These are phyloP conservation scores for Adenanthera pavonina DNA, from an alignment of 306 rosid species.

Conservation along the genomic window DNA sequence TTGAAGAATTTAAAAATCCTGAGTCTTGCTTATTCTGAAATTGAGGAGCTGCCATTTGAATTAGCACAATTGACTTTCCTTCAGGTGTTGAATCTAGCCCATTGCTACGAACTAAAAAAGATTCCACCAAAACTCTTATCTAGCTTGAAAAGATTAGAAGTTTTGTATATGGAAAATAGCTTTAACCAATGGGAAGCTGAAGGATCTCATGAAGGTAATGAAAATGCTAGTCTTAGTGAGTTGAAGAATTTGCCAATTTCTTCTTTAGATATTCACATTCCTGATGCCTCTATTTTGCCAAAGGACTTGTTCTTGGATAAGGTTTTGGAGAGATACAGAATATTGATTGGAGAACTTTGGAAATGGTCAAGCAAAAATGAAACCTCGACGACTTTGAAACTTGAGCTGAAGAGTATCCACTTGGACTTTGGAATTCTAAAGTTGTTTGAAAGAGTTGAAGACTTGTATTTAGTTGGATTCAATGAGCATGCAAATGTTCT, in stretches of 20 bases:
- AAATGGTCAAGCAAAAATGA: not conserved
- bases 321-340: not conserved
- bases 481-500: not conserved
- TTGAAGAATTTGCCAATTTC: not conserved
- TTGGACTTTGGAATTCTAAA: constrained; percentile 8
- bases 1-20: not conserved
- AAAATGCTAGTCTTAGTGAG: not conserved
- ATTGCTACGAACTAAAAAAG: not conserved
- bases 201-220: not conserved
- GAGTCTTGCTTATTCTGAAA: not conserved
- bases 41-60: not conserved
- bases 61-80: not conserved
- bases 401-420: not conserved
- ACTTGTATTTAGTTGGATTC: not conserved
- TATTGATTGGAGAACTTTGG: not conserved
- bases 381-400: not conserved
- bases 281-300: not conserved
- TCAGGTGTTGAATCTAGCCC: not conserved
- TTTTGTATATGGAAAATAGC: not conserved
- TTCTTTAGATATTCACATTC: not conserved
- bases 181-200: not conserved
- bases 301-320: not conserved
- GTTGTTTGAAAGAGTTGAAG: not conserved
- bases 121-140: not conserved
- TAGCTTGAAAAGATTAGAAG: not conserved